Conservation (phyloP, 352 stramenopile species). For the Peronospora belbahrii region DNA sequence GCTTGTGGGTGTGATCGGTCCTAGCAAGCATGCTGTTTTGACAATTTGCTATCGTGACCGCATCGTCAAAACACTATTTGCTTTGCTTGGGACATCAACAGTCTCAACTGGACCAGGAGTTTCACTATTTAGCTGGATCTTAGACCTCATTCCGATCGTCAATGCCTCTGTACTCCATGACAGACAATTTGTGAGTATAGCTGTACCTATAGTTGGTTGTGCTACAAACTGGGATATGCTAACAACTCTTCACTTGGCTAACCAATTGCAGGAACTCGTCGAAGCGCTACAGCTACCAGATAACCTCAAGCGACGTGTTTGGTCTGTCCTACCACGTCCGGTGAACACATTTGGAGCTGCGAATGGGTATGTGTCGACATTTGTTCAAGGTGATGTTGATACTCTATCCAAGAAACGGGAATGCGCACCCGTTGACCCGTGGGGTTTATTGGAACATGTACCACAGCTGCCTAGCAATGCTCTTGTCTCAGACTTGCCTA, state of each 20-base stretch:
- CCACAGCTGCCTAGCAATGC: slow-evolving; percentile 60
- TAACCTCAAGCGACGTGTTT: slow-evolving; percentile 58
- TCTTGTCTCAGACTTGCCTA: slow-evolving; percentile 31
- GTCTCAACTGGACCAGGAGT: slow-evolving; percentile 48
- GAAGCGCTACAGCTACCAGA: slow-evolving; percentile 47
- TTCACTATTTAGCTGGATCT: slow-evolving; percentile 82
- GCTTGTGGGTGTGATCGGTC: slow-evolving; percentile 61
- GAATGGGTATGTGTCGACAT: slow-evolving; percentile 19
- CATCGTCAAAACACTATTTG: slow-evolving; percentile 79
- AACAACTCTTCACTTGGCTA: slow-evolving; percentile 2
- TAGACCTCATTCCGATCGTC: slow-evolving; percentile 77
- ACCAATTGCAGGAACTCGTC: slow-evolving; percentile 52
- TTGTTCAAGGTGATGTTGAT: slow-evolving; percentile 21
- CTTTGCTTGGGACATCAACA: slow-evolving; percentile 59
- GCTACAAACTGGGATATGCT: neutral
- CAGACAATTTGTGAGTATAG: slow-evolving; percentile 61
- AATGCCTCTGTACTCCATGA: slow-evolving; percentile 66
- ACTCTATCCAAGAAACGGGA: slow-evolving; percentile 16
- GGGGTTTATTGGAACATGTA: slow-evolving; percentile 66
- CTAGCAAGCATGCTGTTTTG: slow-evolving; percentile 67
- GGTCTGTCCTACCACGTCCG: slow-evolving; percentile 58
- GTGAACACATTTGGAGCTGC: slow-evolving; percentile 24
- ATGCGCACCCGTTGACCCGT: slow-evolving; percentile 56
- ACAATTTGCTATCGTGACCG: slow-evolving; percentile 81
- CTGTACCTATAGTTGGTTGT: neutral